Evolutionary conservation across 441 rosid species (phyloP).

Genomic region (Bocquillonia castaneifolia): DNA sequence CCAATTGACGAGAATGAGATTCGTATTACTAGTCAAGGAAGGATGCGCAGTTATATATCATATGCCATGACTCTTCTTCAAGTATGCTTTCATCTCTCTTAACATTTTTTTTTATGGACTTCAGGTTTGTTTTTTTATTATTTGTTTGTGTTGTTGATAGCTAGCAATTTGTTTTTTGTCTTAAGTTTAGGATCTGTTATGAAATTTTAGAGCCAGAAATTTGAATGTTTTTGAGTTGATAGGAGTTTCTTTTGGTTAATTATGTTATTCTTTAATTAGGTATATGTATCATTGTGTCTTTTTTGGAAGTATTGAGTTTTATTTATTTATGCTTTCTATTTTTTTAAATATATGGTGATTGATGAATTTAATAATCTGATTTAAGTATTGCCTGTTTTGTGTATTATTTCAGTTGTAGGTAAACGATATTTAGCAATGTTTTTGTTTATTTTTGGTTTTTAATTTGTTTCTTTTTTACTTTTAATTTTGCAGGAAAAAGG

Average conservation of each 20-base stretch:
- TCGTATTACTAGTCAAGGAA: constrained; percentile 88
- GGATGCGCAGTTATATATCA: constrained; percentile 87
- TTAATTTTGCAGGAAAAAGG: constrained; percentile 55
- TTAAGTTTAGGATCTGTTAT: not conserved
- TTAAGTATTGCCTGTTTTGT: not conserved
- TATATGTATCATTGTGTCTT: no score
- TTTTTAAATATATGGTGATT: not conserved
- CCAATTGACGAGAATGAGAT: constrained; percentile 95
- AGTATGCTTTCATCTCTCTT: constrained; percentile 29
- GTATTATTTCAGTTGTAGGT: not conserved
- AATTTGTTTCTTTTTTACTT: not conserved
- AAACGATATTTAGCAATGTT: not conserved
- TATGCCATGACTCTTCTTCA: constrained; percentile 86
- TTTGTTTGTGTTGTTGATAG: not conserved
- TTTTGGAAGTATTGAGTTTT: not conserved
- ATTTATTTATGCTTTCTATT: not conserved
- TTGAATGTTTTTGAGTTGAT: not conserved
- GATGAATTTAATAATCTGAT: no score
- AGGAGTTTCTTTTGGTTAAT: not conserved
- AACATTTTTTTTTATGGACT: not conserved
- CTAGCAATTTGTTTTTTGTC: not conserved
- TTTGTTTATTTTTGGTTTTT: not conserved
- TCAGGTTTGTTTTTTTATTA: not conserved
- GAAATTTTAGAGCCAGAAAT: not conserved
- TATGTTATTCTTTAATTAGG: not conserved